These are phyloP conservation scores for Bretziella fagacearum DNA, from an alignment of 2,329 filamentous ascomycete species.

Conservation along the genomic window DNA sequence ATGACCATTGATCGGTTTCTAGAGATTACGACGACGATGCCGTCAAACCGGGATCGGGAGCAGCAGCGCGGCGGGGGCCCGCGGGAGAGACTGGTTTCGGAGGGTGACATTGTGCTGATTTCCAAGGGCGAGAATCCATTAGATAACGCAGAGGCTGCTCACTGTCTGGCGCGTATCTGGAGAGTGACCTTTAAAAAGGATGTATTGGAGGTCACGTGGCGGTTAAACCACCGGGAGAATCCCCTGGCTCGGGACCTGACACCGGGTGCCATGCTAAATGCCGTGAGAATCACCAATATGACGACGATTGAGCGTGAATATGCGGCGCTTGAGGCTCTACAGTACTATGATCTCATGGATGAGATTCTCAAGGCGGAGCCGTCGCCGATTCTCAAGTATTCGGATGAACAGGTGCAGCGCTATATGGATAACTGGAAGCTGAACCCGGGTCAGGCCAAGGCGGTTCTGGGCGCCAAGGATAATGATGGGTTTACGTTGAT, in stretches of 20 bases:
- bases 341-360: conserved; percentile 91
- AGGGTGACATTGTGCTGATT: conserved; percentile 79
- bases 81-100: conserved; percentile 50
- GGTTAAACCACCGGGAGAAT: conserved; percentile 52
- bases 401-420: conserved; percentile 51
- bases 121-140: conserved; percentile 59
- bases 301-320: conserved; percentile 92
- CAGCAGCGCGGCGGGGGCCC: background rate
- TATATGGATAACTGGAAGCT: conserved; percentile 64
- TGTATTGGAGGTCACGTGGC: conserved; percentile 69
- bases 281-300: conserved; percentile 77
- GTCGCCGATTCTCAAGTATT: conserved; percentile 70
- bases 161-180: conserved; percentile 75
- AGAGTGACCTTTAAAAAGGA: conserved; percentile 67
- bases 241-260: conserved; percentile 46
- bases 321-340: conserved; percentile 72
- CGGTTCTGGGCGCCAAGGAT: conserved; percentile 77
- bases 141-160: conserved; percentile 45
- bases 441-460: conserved; percentile 78
- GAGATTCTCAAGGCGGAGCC: conserved; percentile 82
- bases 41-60: conserved; percentile 24
- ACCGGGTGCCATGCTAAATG: conserved; percentile 53
- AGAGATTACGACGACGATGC: conserved; percentile 75
- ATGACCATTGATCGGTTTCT: conserved; percentile 85
- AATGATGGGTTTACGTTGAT: conserved; percentile 96